Base-by-base conservation (phyloP, 768 basidiomycete genomes). In the Tephrocybe sp. region DNA sequence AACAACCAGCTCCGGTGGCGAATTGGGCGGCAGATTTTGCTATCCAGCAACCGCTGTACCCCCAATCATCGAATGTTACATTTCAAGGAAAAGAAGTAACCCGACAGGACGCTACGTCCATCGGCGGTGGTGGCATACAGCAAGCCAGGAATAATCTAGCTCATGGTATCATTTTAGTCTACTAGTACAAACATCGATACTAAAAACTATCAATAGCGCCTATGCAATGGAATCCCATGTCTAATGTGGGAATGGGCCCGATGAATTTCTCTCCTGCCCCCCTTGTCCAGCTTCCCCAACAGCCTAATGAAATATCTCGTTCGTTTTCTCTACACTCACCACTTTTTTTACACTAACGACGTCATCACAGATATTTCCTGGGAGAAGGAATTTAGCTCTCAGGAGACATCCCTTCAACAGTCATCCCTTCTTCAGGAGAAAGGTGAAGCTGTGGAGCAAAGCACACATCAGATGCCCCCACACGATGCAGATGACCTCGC, bases 401-500 rank as follows among this genome's bases (percentile, higher is more conserved):
- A 80, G 55, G 83, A 84, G 52, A 51, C 75, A 7, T 60, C 65
- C 11, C 54, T 64, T 0, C 31, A 38, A 21, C 59, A 19, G 51
- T 64, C 23, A 39, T 51, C 6, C 31, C 53, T 3, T 45, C 52
- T 38, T 24, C 33, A 42, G 21, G 36, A 68, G 31, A 60, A 66
- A 42, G 15, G 49, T 1, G 58, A 62, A 49, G 59, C 62, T 55
- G 47, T 52, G 11, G 55, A 63, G 15, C 53, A 57, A 40, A 38
- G 42, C 9, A 30, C 50, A 4, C 55, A 57, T 1, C 60, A 58
- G 38, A 52, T 24, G 38, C 60, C 57, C 7, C 60, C 57, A 8
- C 58, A 36, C 15, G 80, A 83, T 15, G 70, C 68, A 2, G 89
- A 93, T 56, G 84, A 89, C 39, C 82, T 95, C 39, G 86, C 92